Conservation (phyloP, 805 yeast species). For the Pichia membranifaciens region DNA sequence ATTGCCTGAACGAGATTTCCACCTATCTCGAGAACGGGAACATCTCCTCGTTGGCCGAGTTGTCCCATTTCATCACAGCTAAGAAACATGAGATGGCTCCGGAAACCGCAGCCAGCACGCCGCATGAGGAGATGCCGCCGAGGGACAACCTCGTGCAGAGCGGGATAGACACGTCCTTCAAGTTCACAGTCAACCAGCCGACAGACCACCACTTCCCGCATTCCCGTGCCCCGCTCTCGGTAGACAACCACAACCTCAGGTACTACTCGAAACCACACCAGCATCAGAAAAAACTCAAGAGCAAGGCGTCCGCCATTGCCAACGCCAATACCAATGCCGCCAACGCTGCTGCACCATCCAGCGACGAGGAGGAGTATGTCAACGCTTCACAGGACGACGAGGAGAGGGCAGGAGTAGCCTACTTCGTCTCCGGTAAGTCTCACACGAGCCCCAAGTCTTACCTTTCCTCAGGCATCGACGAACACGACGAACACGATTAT, state of each 20-base stretch:
- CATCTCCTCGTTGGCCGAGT: conserved; percentile 31
- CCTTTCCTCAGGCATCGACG: not conserved
- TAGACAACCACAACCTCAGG: conserved; percentile 10
- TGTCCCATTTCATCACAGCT: conserved; percentile 32
- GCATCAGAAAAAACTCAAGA: not conserved
- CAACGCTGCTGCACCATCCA: not conserved
- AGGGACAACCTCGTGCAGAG: not conserved
- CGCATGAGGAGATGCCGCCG: no score
- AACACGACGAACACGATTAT: not conserved
- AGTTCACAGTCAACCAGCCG: conserved; percentile 14
- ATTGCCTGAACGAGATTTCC: conserved; percentile 51
- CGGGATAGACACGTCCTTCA: conserved; percentile 15
- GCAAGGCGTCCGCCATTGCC: no score
- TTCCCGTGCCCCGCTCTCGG: conserved; percentile 17
- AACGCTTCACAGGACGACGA: not conserved
- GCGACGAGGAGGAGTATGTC: conserved; percentile 5
- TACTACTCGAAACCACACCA: conserved; percentile 1
- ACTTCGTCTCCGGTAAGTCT: not conserved
- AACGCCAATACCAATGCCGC: no score
- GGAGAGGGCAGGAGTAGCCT: no score
- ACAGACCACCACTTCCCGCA: conserved; percentile 27
- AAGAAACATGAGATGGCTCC: conserved; percentile 17
- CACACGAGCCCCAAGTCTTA: not conserved
- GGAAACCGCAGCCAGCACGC: no score
- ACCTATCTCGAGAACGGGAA: conserved; percentile 18